phyloP scores from a whole-genome alignment of 345 rosid genomes.

The Ceriops tagal region DNA sequence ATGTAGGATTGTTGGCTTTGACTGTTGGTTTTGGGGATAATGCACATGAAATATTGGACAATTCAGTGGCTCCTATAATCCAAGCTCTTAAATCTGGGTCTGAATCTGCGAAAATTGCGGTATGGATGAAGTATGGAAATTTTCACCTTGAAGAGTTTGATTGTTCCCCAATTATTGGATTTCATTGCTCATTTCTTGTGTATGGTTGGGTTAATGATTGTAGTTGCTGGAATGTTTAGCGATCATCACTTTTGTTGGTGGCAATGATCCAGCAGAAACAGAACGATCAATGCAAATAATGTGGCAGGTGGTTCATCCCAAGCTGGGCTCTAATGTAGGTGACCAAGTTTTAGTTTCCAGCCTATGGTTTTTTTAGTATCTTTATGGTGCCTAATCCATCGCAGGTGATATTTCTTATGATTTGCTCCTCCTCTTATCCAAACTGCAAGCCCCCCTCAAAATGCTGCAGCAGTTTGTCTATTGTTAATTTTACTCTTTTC shows the following conservation, averaged over 20 bases:
- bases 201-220: neutral
- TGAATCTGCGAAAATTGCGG: slow-evolving; percentile 54
- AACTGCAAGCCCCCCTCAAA: too few relatives aligned
- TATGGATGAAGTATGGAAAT: slow-evolving; percentile 18
- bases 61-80: slow-evolving; percentile 52
- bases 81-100: slow-evolving; percentile 65
- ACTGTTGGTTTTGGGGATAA: slow-evolving; percentile 68
- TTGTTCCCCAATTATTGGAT: neutral
- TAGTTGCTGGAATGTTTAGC: slow-evolving; percentile 87
- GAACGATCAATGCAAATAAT: slow-evolving; percentile 80
- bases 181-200: neutral
- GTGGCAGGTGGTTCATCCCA: slow-evolving; percentile 90
- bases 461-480: too few relatives aligned
- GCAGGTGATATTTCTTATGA: too few relatives aligned
- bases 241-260: slow-evolving; percentile 74
- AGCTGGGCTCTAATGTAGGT: slow-evolving; percentile 77
- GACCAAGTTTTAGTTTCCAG: slow-evolving; percentile 24
- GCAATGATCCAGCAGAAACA: slow-evolving; percentile 58
- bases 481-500: neutral
- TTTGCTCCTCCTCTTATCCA: too few relatives aligned
- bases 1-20: slow-evolving; percentile 71
- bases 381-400: neutral
- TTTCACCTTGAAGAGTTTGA: neutral
- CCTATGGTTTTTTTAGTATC: neutral
- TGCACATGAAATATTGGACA: slow-evolving; percentile 64